These are phyloP conservation scores for Teunomyces tritomae DNA, from an alignment of 805 yeast species.

Conservation along the genomic window DNA sequence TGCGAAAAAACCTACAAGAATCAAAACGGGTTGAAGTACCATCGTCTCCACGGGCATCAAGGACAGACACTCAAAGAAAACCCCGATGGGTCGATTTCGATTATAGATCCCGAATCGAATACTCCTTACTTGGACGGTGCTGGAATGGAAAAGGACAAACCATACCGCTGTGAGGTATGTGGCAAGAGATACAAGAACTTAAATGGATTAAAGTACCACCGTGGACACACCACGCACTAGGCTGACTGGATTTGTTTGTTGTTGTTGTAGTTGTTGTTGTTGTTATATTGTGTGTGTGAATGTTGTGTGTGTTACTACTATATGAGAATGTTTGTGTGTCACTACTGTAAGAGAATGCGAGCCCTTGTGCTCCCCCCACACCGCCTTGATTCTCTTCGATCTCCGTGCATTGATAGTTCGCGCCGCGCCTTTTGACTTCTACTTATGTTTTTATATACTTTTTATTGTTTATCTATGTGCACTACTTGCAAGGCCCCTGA, in stretches of 20 bases:
- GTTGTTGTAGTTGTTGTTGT: background rate
- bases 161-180: conserved; percentile 97
- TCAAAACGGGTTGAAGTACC: conserved; percentile 96
- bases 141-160: conserved; percentile 96
- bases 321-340: background rate
- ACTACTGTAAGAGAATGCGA: background rate
- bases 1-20: conserved; percentile 97
- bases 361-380: background rate
- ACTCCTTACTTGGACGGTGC: conserved; percentile 91
- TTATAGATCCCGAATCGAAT: conserved; percentile 87
- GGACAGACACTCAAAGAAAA: conserved; percentile 88
- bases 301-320: background rate
- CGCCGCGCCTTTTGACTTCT: background rate
- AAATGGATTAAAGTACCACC: conserved; percentile 93
- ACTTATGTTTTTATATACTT: conserved; percentile 1
- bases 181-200: conserved; percentile 95
- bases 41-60: conserved; percentile 94
- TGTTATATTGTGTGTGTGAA: background rate
- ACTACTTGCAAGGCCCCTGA: background rate
- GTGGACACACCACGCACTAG: conserved; percentile 96
- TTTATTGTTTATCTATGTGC: conserved; percentile 3
- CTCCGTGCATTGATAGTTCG: background rate
- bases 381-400: background rate
- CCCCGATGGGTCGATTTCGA: conserved; percentile 89
- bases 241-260: background rate